phyloP scores from a whole-genome alignment of 495 filamentous ascomycete genomes.

The Astrothelium macrocarpum region DNA sequence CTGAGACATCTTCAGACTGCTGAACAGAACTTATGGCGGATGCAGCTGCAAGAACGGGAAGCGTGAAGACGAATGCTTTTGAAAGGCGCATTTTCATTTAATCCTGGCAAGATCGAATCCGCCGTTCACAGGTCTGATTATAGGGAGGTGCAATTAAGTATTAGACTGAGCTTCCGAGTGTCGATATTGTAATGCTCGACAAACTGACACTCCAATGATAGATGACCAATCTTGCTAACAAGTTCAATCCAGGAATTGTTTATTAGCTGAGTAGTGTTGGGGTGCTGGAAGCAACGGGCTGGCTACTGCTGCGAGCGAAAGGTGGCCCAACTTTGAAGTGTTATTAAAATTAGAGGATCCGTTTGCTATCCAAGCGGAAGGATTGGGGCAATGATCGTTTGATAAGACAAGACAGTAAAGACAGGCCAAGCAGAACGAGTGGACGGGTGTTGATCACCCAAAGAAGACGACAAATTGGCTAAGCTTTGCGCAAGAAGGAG shows the following conservation, averaged over 20 bases:
- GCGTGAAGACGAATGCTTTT: not conserved
- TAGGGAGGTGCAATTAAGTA: not conserved
- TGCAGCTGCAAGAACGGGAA: not conserved
- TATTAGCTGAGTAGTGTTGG: not conserved
- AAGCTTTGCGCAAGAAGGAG: not conserved
- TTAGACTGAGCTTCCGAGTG: not conserved
- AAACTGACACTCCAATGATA: not conserved
- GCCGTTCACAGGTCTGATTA: not conserved
- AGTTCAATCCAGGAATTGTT: not conserved
- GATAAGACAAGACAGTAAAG: not conserved
- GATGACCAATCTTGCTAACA: not conserved
- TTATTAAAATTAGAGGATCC: not conserved
- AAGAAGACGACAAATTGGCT: not conserved
- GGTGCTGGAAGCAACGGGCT: not conserved
- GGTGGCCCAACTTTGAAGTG: not conserved
- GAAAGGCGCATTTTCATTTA: not conserved
- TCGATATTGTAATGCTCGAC: not conserved
- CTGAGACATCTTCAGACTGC: not conserved
- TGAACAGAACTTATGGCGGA: not conserved
- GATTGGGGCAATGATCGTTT: not conserved
- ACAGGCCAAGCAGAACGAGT: not conserved
- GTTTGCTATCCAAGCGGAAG: not conserved
- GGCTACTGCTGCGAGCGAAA: not conserved
- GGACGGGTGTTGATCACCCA: not conserved
- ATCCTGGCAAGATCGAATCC: not conserved